Evolutionary conservation across 768 basidiomycete species (phyloP), one percentile per base, ranked within the genome.

Genomic region (Mycena vulgaris): DNA sequence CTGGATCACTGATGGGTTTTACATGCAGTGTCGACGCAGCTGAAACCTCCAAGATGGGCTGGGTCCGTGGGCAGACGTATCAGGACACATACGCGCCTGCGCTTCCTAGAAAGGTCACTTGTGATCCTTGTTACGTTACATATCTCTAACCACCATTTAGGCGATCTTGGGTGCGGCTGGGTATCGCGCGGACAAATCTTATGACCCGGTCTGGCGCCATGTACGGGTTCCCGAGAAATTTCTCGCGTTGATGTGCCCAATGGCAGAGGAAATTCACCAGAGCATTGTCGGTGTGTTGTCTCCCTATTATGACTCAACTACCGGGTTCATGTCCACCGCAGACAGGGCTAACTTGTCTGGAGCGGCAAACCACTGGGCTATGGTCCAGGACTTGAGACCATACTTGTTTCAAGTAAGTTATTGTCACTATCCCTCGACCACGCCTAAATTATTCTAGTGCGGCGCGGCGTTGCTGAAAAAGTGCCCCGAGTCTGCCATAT

Each of bases 101-200:
- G 1, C 30, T 62, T 7, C 52, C 53, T 5, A 47, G 49, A 6
- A 39, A 31, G 49, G 49, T 68, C 30, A 37, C 5, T 5, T 25
- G 4, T 37, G 21, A 16, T 9, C 19, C 51, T 31, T 35, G 33
- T 6, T 31, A 7, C 13, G 14, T 30, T 3, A 17, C 14, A 11
- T 8, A 31, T 16, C 21, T 17, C 49, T 28, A n/a, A 53, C n/a
- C 3, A 27, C 11, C 17, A 4, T 27, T 47, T 16, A 80, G 75
- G 78, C 75, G n/a, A 76, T 79, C 39, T 75, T 79, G 55, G 75
- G 60, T 3, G 72, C 70, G 14, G 78, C 78, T 47, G 78, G 78
- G 3, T 80, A 74, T 47, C 72, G 72, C 30, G 25, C 37, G 0
- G 73, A 75, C 31, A 74, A 79, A 52, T 19, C 42, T 1, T 79